A percentile compares a stretch with the other conserved stretches of the same genome.
Evolutionary conservation across 441 rosid species (phyloP).

Genomic region (Eruca vesicaria): DNA sequence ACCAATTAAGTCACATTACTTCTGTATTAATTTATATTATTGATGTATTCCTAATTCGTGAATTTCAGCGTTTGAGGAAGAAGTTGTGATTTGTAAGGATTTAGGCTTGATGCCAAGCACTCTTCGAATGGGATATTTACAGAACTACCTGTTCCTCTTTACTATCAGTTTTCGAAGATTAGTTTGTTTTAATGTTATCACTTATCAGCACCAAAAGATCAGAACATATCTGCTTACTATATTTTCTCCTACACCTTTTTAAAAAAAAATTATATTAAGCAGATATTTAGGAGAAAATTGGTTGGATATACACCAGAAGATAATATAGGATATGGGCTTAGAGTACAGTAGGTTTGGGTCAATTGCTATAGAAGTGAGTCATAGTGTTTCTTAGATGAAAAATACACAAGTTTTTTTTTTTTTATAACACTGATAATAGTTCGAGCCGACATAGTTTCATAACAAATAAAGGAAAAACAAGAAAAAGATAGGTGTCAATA

Average conservation of each 20-base stretch:
- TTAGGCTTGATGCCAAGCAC: not conserved
- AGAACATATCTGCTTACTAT: too few species aligned
- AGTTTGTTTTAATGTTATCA: not conserved
- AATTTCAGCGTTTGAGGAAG: not conserved
- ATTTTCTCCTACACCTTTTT: too few species aligned
- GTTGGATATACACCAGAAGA: not conserved
- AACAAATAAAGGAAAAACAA: too few species aligned
- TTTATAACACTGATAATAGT: too few species aligned
- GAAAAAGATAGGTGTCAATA: too few species aligned
- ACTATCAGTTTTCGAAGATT: not conserved
- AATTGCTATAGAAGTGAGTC: too few species aligned
- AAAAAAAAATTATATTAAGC: too few species aligned
- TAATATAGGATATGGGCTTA: too few species aligned
- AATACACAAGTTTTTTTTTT: too few species aligned
- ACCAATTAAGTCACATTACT: not conserved
- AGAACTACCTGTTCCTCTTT: not conserved
- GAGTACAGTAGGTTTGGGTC: not conserved
- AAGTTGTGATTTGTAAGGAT: conserved; percentile 1
- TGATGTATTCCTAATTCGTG: not conserved
- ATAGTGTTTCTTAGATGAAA: too few species aligned
- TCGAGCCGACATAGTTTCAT: too few species aligned
- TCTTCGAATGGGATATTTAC: not conserved
- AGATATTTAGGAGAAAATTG: not conserved
- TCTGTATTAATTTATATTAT: not conserved
- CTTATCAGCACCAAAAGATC: not conserved